phyloP scores from a whole-genome alignment of 148 eudicot genomes.

The Bassia scoparia region DNA sequence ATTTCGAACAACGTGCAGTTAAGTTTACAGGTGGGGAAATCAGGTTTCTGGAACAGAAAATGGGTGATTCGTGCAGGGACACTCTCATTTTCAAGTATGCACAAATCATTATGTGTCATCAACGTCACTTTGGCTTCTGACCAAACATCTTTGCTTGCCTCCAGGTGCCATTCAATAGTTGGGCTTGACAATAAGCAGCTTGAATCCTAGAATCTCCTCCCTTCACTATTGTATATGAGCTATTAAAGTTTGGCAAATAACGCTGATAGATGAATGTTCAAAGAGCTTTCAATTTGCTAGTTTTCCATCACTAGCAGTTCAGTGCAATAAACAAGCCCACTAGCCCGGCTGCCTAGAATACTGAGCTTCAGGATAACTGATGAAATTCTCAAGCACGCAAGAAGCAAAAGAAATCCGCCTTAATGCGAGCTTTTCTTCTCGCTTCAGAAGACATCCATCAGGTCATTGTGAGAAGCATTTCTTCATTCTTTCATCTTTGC shows the following conservation, averaged over 20 bases:
- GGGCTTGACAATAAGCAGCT: slow-evolving; percentile 20
- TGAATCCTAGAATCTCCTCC: slow-evolving; percentile 16
- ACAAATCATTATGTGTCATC: slow-evolving; percentile 62
- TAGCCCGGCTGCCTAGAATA: slow-evolving; percentile 18
- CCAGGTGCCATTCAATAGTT: slow-evolving; percentile 24
- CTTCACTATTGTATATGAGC: slow-evolving; percentile 28
- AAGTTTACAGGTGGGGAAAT: slow-evolving; percentile 22
- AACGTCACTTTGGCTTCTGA: slow-evolving; percentile 23
- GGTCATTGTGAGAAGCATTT: slow-evolving; percentile 18
- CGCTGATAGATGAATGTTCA: slow-evolving; percentile 9
- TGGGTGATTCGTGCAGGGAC: slow-evolving; percentile 22
- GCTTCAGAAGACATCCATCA: slow-evolving; percentile 19
- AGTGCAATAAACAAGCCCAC: slow-evolving; percentile 2
- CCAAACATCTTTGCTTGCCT: slow-evolving; percentile 26
- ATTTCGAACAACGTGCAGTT: slow-evolving; percentile 13
- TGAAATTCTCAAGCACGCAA: slow-evolving; percentile 18
- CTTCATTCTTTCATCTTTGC: slow-evolving; percentile 28
- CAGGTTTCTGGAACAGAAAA: slow-evolving; percentile 27
- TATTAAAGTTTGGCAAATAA: slow-evolving; percentile 21
- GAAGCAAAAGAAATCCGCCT: slow-evolving; percentile 22
- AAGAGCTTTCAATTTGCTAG: slow-evolving; percentile 1
- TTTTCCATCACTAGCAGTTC: slow-evolving; percentile 13
- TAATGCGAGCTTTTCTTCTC: slow-evolving; percentile 19
- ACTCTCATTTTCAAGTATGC: slow-evolving; percentile 67
- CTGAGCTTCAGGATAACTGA: slow-evolving; percentile 32